Base-by-base conservation (phyloP, 495 filamentous ascomycete species). In the Cryomyces antarcticus region DNA sequence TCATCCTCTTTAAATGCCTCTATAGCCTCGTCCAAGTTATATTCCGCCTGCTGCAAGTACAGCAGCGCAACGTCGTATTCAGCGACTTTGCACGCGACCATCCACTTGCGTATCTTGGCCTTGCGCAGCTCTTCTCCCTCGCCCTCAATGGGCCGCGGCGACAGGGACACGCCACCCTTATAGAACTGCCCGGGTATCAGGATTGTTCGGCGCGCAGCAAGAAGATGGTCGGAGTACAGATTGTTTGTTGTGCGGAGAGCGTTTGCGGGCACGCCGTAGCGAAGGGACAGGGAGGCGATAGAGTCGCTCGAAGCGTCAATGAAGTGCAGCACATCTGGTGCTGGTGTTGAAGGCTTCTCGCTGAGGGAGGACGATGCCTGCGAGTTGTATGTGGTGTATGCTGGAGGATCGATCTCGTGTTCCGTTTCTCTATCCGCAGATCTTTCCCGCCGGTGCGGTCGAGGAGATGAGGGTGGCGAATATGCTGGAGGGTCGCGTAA, bases 41-140 rank as follows among this genome's bases (percentile, higher is more conserved):
- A 83, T 11, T 69, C 66, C 11, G 66, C 63, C 51, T 75, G 73
- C 43, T 78, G 61, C 28, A 86, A 57, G 51, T 87, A 88, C 28
- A 82, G 52, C 7, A 80, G 47, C 6, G 81, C 81, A 13, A 80
- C 62, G 51, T 83, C 73, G 45, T 84, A 84, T 49, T 85, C 78
- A 27, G 71, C 52, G 27, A 77, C 76, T 51, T 82, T 82, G 55
- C 70, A 77, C 1, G 64, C 63, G 10, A 81, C 68, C 79, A 81
- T 81, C 66, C 67, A 86, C 42, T 73, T 63, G 35, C 80, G 67
- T 31, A 84, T 65, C 50, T 73, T 75, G 9, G 60, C 61, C 56
- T 78, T 81, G 34, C 71, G 67, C 28, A 63, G 61, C 51, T 78
- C 75, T 50, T 80, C 75, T 30, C 75, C 78, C 42, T 80, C 78